These are phyloP conservation scores for Ophiostoma quercus DNA, from an alignment of 2,329 filamentous ascomycete species.

Conservation along the genomic window DNA sequence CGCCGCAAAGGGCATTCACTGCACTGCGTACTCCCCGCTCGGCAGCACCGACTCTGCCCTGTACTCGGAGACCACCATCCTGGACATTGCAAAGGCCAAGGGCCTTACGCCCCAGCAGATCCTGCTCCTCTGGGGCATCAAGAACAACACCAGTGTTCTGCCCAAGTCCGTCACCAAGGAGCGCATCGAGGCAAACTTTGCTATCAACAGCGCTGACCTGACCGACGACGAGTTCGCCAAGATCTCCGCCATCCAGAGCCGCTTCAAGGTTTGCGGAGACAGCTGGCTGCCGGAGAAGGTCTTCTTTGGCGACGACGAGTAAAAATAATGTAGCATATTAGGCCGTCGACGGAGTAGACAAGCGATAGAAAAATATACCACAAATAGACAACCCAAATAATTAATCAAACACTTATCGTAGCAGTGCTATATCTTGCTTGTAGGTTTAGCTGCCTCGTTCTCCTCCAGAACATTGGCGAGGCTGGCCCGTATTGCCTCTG, in stretches of 20 bases:
- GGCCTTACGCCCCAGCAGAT: constrained; percentile 69
- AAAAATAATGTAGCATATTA: constrained; percentile 28
- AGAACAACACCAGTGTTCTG: constrained; percentile 77
- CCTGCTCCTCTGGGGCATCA: constrained; percentile 72
- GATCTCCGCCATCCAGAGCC: constrained; percentile 62
- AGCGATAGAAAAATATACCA: background rate
- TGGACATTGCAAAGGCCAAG: constrained; percentile 59
- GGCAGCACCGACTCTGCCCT: constrained; percentile 66
- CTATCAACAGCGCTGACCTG: constrained; percentile 61
- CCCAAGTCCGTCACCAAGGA: constrained; percentile 73
- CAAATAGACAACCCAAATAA: background rate
- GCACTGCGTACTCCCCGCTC: constrained; percentile 68
- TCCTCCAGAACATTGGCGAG: background rate
- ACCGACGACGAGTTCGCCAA: constrained; percentile 65
- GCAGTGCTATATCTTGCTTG: background rate
- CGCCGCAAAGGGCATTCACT: constrained; percentile 67
- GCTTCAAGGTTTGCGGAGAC: constrained; percentile 80
- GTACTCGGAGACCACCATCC: constrained; percentile 60
- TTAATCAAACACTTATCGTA: background rate
- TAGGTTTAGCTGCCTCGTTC: background rate
- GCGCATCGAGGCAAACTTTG: constrained; percentile 71
- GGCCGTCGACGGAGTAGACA: background rate
- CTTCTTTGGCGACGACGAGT: constrained; percentile 80
- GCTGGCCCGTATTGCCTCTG: constrained; percentile 31
- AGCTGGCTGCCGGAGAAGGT: constrained; percentile 69